Evolutionary conservation across 1,284 basidiomycete genomes (phyloP), one percentile per base, ranked within the genome.

Genomic region (Ustilago crameri): DNA sequence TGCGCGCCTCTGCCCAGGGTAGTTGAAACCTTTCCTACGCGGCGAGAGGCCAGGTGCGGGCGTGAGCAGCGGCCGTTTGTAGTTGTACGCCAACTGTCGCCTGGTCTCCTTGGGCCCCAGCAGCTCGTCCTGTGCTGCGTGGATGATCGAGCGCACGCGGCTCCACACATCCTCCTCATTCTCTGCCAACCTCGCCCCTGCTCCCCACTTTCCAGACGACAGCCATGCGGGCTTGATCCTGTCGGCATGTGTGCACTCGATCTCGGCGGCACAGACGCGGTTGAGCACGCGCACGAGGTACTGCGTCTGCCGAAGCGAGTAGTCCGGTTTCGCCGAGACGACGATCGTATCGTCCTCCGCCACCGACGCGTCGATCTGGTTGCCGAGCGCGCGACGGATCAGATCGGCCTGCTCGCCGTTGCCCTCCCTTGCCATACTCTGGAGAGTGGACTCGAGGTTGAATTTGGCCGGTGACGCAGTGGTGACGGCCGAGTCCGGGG

Each of bases 231-330:
- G 61, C 1, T 32, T 22, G 17, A 24, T 20, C 7, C 42, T 26
- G 12, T 34, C 20, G 18, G 35, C 10, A 1, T 40, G 18, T 12
- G 5, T 8, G 10, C 14, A 15, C 37, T 42, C 38, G 17, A 65
- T 35, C 47, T 71, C 68, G 43, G 58, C 62, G 3, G 49, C 57
- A 24, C 68, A 71, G 1, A 47, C 62, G 18, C 47, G 30, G 24
- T 71, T 71, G 41, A 70, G 53, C 10, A 57, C 30, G n/a, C 61
- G 38, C 22, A 70, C 35, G 9, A 70, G 45, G 35, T 61, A 70
- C 61, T 70, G 67, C 40, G 61, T 64, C 57, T 64, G 56, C 20
- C 61, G 56, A 3, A 68, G 37, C 24, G 46, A 27, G n/a, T 51
- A 30, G 3, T 53, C 9, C 2, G 54, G 51, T n/a, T 30, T 46